Base-by-base conservation (phyloP, 2,329 filamentous ascomycete genomes). In the Trichoderma asperellum region DNA sequence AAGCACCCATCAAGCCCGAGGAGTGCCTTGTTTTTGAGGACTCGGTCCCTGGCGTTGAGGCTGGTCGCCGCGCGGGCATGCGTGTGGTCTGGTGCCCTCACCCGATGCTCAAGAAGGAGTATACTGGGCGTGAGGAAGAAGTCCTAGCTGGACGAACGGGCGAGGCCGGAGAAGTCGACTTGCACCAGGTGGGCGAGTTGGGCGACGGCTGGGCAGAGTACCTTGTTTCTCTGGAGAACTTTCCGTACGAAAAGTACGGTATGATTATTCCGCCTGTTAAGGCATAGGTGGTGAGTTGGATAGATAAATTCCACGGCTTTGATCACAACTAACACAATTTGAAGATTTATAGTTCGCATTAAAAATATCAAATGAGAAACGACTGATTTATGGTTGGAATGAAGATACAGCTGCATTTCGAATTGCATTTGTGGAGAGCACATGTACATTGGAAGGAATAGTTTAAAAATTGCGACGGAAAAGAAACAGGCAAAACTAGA, bases 11-110 rank as follows among this genome's bases (percentile, higher is more conserved):
- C 72, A 84, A 78, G 66, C 93, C 94, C 0, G 91, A 92, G 73
- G 95, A 98, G 80, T 98, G 96, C 77, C 84, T 99, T 18, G 96
- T 98, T 0, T 98, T 99, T 75, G 96, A 99, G 81, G 96, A 99
- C 79, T 93, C 91, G 57, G 94, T 98, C 1, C 93, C 94, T 0
- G 96, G 96, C 4, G 93, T 97, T 2, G 96, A 99, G 81, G 89
- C 93, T 2, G 96, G 94, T 5, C 85, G 96, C 65, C 88, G 96
- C 73, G 96, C 96, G 0, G 95, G 95, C 0, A 98, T 98, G 95
- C 89, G 95, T 73, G 94, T 96, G 14, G 85, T 97, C 1, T 99
- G 96, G 96, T 91, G 89, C 74, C 96, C 96, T 29, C 94, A 98
- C 80, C 88, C 89, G 0, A 92, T 88, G 76, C 82, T 99, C 64